Conservation (phyloP, 2,329 filamentous ascomycete genomes). For the Penicillium sp. region DNA sequence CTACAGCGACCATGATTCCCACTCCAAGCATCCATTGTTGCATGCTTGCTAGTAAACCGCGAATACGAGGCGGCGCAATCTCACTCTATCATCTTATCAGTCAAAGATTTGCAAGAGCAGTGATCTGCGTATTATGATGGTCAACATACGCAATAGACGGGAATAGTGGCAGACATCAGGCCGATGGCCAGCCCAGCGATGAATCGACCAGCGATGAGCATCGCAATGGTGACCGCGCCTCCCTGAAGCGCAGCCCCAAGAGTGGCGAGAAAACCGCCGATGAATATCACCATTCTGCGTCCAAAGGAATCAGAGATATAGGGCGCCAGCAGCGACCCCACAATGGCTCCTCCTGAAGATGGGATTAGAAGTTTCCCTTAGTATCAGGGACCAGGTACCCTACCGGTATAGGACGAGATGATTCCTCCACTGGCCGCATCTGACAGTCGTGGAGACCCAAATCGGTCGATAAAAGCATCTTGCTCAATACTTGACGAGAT, state of each 20-base stretch:
- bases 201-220: conserved; percentile 52
- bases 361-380: conserved; percentile 12
- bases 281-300: conserved; percentile 32
- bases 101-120: neutral
- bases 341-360: conserved; percentile 37
- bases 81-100: conserved; percentile 31
- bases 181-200: conserved; percentile 53
- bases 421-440: conserved; percentile 39
- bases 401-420: conserved; percentile 41
- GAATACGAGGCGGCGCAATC: conserved; percentile 38
- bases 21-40: conserved; percentile 48
- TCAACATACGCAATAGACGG: conserved; percentile 44
- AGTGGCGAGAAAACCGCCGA: conserved; percentile 33
- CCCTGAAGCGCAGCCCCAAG: conserved; percentile 38
- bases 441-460: conserved; percentile 27
- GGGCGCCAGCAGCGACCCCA: conserved; percentile 34
- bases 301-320: conserved; percentile 36
- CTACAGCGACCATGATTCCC: conserved; percentile 43
- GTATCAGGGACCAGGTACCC: neutral
- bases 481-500: conserved; percentile 39
- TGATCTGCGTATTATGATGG: neutral
- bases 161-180: conserved; percentile 47
- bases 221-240: conserved; percentile 37
- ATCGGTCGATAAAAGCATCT: conserved; percentile 31
- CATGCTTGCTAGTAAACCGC: conserved; percentile 42